Percentiles rank a stretch among this genome's conserved stretches.
phyloP scores from a whole-genome alignment of 257 asterid species.

The Solanum appendiculatum region DNA sequence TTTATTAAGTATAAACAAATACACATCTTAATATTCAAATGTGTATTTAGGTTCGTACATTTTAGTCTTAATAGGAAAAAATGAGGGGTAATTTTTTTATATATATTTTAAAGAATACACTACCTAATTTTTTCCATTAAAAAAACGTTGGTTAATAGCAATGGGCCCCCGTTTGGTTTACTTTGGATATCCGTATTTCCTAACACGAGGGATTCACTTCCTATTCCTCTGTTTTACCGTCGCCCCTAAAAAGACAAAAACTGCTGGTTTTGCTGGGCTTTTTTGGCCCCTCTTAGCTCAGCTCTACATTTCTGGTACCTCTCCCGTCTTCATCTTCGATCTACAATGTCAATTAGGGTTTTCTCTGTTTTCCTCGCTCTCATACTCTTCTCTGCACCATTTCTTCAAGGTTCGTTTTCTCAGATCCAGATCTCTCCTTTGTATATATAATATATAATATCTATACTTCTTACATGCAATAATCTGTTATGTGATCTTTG shows the following conservation, averaged over 20 bases:
- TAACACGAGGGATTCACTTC: not conserved
- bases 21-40: too few species aligned
- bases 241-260: not conserved
- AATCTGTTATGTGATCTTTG: not conserved
- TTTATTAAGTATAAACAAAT: too few species aligned
- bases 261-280: not conserved
- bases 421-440: not conserved
- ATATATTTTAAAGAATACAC: too few species aligned
- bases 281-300: not conserved
- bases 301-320: not conserved
- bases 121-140: not conserved
- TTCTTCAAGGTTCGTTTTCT: not conserved
- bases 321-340: not conserved
- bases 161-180: not conserved
- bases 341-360: not conserved
- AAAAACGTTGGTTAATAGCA: not conserved
- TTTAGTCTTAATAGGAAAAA: too few species aligned
- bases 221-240: not conserved
- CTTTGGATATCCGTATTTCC: not conserved
- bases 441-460: not conserved
- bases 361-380: not conserved
- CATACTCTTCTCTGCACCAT: not conserved
- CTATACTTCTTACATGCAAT: not conserved
- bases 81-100: too few species aligned
- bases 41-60: fast-evolving